Evolutionary conservation across 2,329 filamentous ascomycete genomes (phyloP).

Genomic region (Beauveria scarabaeidicola): DNA sequence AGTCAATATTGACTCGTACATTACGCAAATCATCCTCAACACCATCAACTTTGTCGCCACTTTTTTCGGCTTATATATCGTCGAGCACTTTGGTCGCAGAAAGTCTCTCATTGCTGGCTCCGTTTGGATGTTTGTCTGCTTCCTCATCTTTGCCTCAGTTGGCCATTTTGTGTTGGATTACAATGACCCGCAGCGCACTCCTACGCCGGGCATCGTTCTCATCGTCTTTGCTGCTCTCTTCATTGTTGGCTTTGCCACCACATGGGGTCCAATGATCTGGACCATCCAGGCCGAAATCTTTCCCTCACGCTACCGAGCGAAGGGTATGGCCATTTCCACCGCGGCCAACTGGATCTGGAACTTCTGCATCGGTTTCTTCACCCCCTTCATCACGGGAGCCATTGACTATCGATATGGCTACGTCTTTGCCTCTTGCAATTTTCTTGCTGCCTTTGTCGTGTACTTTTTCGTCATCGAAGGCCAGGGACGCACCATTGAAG

Average conservation of each 20-base stretch:
- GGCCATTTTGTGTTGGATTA: constrained; percentile 40
- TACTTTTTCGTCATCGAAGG: constrained; percentile 74
- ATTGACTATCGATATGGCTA: constrained; percentile 70
- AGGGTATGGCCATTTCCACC: constrained; percentile 52
- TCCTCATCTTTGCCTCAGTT: constrained; percentile 48
- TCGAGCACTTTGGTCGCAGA: constrained; percentile 58
- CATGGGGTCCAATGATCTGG: constrained; percentile 60
- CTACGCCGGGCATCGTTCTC: constrained; percentile 46
- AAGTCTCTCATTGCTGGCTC: constrained; percentile 55
- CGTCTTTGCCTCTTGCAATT: constrained; percentile 65
- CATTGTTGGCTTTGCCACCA: constrained; percentile 57
- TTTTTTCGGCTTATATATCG: constrained; percentile 60
- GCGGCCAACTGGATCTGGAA: constrained; percentile 63
- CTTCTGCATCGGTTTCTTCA: constrained; percentile 70
- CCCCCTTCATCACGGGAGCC: constrained; percentile 63
- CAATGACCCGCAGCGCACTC: constrained; percentile 24
- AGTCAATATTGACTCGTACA: constrained; percentile 48
- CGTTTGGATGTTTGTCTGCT: constrained; percentile 52
- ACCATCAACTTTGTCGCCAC: constrained; percentile 61
- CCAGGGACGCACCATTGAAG: constrained; percentile 64
- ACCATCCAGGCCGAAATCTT: constrained; percentile 58
- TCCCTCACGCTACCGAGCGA: constrained; percentile 51
- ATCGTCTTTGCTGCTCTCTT: constrained; percentile 57
- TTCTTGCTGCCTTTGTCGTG: constrained; percentile 55
- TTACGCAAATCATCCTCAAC: constrained; percentile 59